These are phyloP conservation scores for Gossypium schwendimanii DNA, from an alignment of 441 rosid genomes.

Conservation along the genomic window DNA sequence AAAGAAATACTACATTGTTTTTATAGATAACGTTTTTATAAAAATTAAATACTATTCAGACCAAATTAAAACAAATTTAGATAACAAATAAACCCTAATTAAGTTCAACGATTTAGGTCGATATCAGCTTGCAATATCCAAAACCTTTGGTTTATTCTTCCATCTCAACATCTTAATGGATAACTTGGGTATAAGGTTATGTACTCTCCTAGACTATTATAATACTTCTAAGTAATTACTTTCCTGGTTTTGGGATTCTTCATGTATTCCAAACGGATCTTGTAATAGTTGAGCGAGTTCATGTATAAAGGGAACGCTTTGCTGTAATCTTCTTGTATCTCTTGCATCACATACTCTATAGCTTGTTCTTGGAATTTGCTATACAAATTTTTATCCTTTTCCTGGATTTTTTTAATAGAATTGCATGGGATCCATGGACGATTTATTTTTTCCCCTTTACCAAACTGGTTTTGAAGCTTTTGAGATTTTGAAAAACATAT, in stretches of 20 bases:
- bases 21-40: no score
- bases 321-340: constrained; percentile 78
- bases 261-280: constrained; percentile 92
- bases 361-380: constrained; percentile 99
- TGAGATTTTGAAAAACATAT: background rate
- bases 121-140: no score
- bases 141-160: no score
- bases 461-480: background rate
- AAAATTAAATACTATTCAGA: no score
- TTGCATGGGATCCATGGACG: constrained; percentile 13
- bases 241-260: constrained; percentile 84
- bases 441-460: background rate
- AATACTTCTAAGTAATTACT: constrained; percentile 62
- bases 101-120: no score
- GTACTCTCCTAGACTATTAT: no score
- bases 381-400: constrained; percentile 42
- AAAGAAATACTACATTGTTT: no score
- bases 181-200: no score
- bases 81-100: no score
- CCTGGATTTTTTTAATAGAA: background rate
- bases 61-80: no score
- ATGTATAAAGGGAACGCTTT: constrained; percentile 88
- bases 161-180: no score
- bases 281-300: constrained; percentile 94
- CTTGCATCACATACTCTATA: constrained; percentile 91